Conservation (phyloP, 768 basidiomycete species). For the Suillus subalutaceus region DNA sequence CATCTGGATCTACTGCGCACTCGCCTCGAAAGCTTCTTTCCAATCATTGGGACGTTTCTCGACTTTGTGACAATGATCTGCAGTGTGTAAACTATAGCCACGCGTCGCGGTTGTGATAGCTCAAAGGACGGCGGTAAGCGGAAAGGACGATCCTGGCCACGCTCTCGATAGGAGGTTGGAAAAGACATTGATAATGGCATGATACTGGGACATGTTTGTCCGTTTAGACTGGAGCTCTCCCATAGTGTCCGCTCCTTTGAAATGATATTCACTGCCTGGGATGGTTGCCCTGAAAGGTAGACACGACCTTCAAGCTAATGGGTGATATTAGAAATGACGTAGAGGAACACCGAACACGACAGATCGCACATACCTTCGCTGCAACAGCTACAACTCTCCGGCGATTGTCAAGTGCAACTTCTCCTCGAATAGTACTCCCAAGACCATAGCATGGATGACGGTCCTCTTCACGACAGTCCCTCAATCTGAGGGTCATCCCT, state of each 20-base stretch:
- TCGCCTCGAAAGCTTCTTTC: conserved; percentile 7
- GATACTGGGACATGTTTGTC: conserved; percentile 28
- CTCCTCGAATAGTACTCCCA: conserved; percentile 31
- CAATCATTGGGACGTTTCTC: conserved; percentile 14
- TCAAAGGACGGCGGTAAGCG: conserved; percentile 36
- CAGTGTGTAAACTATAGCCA: conserved; percentile 29
- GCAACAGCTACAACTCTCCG: conserved; percentile 28
- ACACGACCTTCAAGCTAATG: conserved; percentile 29
- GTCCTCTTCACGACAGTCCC: conserved; percentile 34
- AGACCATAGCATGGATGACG: conserved; percentile 33
- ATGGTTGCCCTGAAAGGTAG: conserved; percentile 19
- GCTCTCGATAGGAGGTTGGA: conserved; percentile 30
- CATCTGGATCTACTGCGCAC: background rate
- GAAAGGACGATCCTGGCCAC: conserved; percentile 18
- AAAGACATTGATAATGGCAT: conserved; percentile 34
- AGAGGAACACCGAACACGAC: background rate
- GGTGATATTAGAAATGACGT: conserved; percentile 1
- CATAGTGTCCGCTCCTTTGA: conserved; percentile 30
- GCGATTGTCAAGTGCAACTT: conserved; percentile 30
- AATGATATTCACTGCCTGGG: conserved; percentile 20
- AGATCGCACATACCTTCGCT: conserved; percentile 27
- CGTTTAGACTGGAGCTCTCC: conserved; percentile 18
- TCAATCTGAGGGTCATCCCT: conserved; percentile 32
- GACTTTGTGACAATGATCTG: conserved; percentile 27
- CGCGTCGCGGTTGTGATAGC: conserved; percentile 26